phyloP scores from a whole-genome alignment of 148 eudicot species.

The Polygonum aviculare region DNA sequence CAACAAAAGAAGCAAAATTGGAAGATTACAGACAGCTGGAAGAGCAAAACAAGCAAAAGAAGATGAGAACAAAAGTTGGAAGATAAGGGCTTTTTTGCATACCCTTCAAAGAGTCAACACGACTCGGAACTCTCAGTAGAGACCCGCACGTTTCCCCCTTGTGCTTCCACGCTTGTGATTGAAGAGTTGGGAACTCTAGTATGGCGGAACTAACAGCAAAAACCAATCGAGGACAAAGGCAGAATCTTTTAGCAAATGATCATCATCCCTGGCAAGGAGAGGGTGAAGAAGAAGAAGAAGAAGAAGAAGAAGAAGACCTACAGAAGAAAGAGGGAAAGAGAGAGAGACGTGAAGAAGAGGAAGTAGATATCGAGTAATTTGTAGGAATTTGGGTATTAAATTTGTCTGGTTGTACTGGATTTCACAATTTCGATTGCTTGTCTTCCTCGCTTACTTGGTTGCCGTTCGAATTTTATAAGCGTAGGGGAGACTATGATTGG shows the following conservation, averaged over 20 bases:
- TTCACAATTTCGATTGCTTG: slow-evolving; percentile 7
- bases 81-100: neutral
- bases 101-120: slow-evolving; percentile 6
- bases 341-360: slow-evolving; percentile 43
- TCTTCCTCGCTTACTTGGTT: neutral
- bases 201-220: neutral
- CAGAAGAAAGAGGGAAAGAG: neutral
- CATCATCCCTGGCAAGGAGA: slow-evolving; percentile 7
- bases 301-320: neutral
- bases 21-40: neutral
- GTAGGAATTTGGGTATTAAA: neutral
- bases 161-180: neutral
- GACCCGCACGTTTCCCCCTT: neutral
- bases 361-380: neutral
- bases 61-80: neutral
- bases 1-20: neutral
- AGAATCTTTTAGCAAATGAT: neutral
- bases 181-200: neutral
- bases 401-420: slow-evolving; percentile 1
- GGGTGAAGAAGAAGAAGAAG: neutral
- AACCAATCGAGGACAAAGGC: neutral
- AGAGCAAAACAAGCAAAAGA: neutral
- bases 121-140: neutral
- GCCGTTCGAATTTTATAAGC: neutral
- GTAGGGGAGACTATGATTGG: neutral